These are phyloP conservation scores for Nymphaea colorata DNA, from an alignment of 164 flowering plant genomes.

Conservation along the genomic window DNA sequence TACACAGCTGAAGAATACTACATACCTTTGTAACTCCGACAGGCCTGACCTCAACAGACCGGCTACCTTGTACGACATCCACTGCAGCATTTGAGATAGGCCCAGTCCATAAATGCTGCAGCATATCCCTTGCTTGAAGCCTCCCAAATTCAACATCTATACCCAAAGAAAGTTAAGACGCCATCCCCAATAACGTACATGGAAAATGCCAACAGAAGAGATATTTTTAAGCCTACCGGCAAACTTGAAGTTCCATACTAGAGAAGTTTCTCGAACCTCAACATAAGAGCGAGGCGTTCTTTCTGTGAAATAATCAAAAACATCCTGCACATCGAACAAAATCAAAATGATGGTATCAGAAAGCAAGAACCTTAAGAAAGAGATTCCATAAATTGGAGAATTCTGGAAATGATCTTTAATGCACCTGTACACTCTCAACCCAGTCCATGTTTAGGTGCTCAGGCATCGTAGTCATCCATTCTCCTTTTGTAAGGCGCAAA, in stretches of 20 bases:
- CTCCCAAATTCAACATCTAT: slow-evolving; percentile 82
- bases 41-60: slow-evolving; percentile 91
- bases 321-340: slow-evolving; percentile 34
- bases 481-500: slow-evolving; percentile 45
- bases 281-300: slow-evolving; percentile 91
- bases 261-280: slow-evolving; percentile 81
- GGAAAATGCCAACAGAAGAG: background rate
- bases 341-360: background rate
- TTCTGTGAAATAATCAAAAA: slow-evolving; percentile 80
- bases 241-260: slow-evolving; percentile 95
- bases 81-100: slow-evolving; percentile 96
- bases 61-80: slow-evolving; percentile 94
- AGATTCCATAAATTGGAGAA: background rate
- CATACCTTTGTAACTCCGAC: slow-evolving; percentile 94
- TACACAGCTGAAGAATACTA: background rate
- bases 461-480: slow-evolving; percentile 91
- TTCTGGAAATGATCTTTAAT: background rate
- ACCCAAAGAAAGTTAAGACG: background rate
- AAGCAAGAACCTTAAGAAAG: background rate
- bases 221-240: slow-evolving; percentile 39
- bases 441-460: slow-evolving; percentile 77
- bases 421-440: slow-evolving; percentile 79
- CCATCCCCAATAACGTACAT: background rate
- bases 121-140: slow-evolving; percentile 91
- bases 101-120: slow-evolving; percentile 99